Conservation (phyloP, 768 basidiomycete genomes). For the Filobasidium wieringae region DNA sequence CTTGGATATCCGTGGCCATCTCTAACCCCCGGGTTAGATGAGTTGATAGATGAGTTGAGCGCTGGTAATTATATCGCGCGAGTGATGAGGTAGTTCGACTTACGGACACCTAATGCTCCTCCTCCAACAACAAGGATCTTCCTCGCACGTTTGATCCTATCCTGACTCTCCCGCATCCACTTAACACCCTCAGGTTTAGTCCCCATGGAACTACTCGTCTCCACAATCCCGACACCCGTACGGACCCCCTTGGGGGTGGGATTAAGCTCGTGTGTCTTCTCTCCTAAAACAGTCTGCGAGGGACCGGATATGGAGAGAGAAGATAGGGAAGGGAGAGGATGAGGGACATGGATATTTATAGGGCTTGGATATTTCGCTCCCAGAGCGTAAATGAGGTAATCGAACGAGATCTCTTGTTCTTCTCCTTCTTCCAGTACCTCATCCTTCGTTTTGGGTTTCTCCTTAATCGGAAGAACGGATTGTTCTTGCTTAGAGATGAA, state of each 20-base stretch:
- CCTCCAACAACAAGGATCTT: slow-evolving; percentile 41
- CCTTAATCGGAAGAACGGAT: background rate
- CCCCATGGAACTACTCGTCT: slow-evolving; percentile 13
- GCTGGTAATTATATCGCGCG: too few species aligned
- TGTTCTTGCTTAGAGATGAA: background rate
- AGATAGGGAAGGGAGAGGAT: too few species aligned
- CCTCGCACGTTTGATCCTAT: slow-evolving; percentile 25
- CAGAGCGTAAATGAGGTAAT: slow-evolving; percentile 36
- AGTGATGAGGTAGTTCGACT: too few species aligned
- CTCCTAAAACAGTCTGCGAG: background rate
- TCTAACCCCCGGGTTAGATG: too few species aligned
- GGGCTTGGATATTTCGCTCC: slow-evolving; percentile 33
- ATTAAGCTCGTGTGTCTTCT: background rate
- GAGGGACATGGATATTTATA: slow-evolving; percentile 23
- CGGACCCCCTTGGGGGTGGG: background rate
- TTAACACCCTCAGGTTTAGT: slow-evolving; percentile 31
- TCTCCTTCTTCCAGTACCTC: slow-evolving; percentile 15
- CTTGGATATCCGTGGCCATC: slow-evolving; percentile 40
- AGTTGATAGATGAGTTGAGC: background rate
- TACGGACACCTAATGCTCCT: slow-evolving; percentile 40
- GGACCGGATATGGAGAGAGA: too few species aligned
- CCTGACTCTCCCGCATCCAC: slow-evolving; percentile 31
- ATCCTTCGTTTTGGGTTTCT: background rate
- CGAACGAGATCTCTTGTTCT: slow-evolving; percentile 29
- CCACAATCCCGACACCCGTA: background rate